Percentiles rank a stretch among this genome's conserved stretches.
Conservation (phyloP, 257 asterid species). For the Verbena officinalis region DNA sequence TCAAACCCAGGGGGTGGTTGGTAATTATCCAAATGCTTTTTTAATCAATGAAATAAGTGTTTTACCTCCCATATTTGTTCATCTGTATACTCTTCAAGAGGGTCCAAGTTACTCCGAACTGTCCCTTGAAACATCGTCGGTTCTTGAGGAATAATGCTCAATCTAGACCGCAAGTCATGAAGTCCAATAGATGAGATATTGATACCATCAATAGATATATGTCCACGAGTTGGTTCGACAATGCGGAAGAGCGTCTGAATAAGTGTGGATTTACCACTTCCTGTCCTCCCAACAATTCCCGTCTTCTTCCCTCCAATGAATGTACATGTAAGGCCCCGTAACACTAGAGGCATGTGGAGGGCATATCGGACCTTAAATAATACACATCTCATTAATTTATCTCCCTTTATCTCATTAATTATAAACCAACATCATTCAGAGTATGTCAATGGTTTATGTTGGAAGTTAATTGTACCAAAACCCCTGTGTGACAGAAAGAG, state of each 20-base stretch:
- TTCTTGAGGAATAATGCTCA: slow-evolving; percentile 35
- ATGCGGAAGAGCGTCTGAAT: slow-evolving; percentile 32
- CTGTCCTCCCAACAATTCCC: slow-evolving; percentile 37
- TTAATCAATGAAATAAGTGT: neutral
- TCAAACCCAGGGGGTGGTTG: too few species aligned
- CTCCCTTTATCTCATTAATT: too few species aligned
- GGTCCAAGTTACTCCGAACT: neutral
- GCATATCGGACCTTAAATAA: neutral
- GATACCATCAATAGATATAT: neutral
- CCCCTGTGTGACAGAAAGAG: neutral
- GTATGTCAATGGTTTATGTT: too few species aligned
- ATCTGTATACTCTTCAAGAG: slow-evolving; percentile 3
- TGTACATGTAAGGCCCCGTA: slow-evolving; percentile 21
- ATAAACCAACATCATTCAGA: too few species aligned
- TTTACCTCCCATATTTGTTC: slow-evolving; percentile 3
- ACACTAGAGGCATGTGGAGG: neutral
- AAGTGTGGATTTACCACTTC: slow-evolving; percentile 37
- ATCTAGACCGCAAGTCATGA: neutral
- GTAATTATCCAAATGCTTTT: neutral
- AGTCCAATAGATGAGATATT: neutral
- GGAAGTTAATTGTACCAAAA: too few species aligned
- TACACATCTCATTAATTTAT: neutral
- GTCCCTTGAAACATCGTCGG: slow-evolving; percentile 37
- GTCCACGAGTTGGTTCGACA: slow-evolving; percentile 21
- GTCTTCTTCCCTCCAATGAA: slow-evolving; percentile 32